Evolutionary conservation across 352 stramenopile species (phyloP).

Genomic region (Aphanomyces invadans): DNA sequence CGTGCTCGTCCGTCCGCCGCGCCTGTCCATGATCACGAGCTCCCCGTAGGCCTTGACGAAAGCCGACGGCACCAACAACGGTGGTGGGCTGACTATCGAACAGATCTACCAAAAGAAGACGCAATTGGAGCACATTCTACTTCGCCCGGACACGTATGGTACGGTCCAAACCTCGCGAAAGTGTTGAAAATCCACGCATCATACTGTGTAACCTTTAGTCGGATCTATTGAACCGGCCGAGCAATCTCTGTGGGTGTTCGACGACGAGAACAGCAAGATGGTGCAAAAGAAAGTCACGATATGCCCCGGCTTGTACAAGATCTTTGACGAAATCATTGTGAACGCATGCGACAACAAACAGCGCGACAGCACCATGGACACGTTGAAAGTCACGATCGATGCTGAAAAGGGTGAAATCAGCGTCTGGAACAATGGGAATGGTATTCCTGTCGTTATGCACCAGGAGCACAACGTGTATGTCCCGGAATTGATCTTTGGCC

Average conservation of each 20-base stretch:
- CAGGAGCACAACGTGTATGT: conserved; percentile 97
- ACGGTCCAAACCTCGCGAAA: conserved; percentile 25
- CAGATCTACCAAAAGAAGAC: conserved; percentile 98
- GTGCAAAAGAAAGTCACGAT: conserved; percentile 89
- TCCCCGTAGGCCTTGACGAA: conserved; percentile 10
- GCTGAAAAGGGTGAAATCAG: conserved; percentile 88
- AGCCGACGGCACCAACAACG: background rate
- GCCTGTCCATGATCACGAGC: background rate
- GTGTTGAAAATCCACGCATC: too few relatives aligned
- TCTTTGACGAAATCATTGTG: conserved; percentile 99
- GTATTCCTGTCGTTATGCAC: conserved; percentile 96
- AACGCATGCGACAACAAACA: conserved; percentile 99
- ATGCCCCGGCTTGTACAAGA: conserved; percentile 95
- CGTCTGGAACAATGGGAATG: conserved; percentile 97
- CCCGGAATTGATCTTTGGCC: conserved; percentile 97
- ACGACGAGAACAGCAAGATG: conserved; percentile 87
- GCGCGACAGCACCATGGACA: conserved; percentile 93
- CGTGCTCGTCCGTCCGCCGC: background rate
- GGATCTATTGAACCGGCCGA: conserved; percentile 91
- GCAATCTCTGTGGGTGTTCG: conserved; percentile 90
- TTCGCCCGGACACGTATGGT: conserved; percentile 97
- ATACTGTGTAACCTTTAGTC: conserved; percentile 46
- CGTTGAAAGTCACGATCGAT: conserved; percentile 92
- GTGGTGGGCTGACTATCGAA: conserved; percentile 43
- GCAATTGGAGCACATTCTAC: conserved; percentile 96